Percentiles rank a stretch among this genome's conserved stretches.
Evolutionary conservation across 2,329 filamentous ascomycete genomes (phyloP).

Genomic region (Pyricularia pennisetigena): DNA sequence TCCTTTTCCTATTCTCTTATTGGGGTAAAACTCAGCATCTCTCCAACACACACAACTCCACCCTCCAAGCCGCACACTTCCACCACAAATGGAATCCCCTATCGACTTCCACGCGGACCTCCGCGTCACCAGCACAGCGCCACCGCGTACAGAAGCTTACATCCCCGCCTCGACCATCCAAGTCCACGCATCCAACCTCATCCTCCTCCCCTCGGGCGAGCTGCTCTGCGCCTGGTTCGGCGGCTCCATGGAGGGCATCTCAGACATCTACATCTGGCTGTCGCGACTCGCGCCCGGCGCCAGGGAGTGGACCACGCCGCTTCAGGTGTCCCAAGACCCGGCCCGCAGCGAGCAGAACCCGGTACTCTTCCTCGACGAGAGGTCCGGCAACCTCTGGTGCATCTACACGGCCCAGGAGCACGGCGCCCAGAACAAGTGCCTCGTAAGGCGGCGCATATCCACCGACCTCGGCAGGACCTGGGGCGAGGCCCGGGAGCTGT

Average conservation of each 20-base stretch:
- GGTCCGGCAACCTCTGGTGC: slow-evolving; percentile 25
- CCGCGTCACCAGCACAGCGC: background rate
- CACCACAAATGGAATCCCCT: background rate
- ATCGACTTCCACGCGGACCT: slow-evolving; percentile 1
- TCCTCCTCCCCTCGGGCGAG: slow-evolving; percentile 27
- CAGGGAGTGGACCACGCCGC: slow-evolving; percentile 20
- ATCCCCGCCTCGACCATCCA: slow-evolving; percentile 29
- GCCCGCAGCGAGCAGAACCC: slow-evolving; percentile 34
- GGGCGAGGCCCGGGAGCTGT: slow-evolving; percentile 20
- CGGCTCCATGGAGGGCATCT: slow-evolving; percentile 31
- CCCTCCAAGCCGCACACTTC: background rate
- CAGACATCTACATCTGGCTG: slow-evolving; percentile 32
- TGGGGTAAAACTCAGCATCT: background rate
- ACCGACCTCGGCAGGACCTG: slow-evolving; percentile 25
- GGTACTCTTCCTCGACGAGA: slow-evolving; percentile 26
- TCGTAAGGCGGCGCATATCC: slow-evolving; percentile 25
- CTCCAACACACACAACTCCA: background rate
- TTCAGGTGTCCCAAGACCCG: slow-evolving; percentile 26
- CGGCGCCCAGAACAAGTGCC: slow-evolving; percentile 31
- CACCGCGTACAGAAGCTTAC: background rate
- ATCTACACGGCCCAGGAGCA: slow-evolving; percentile 33
- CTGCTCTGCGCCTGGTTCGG: slow-evolving; percentile 34
- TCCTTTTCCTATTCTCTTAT: too few species aligned
- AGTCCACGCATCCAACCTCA: slow-evolving; percentile 33
- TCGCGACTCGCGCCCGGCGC: slow-evolving; percentile 23